Evolutionary conservation across 208 protist species (phyloP), one percentile per base, ranked within the genome.

Genomic region (Crithidia mellificae): DNA sequence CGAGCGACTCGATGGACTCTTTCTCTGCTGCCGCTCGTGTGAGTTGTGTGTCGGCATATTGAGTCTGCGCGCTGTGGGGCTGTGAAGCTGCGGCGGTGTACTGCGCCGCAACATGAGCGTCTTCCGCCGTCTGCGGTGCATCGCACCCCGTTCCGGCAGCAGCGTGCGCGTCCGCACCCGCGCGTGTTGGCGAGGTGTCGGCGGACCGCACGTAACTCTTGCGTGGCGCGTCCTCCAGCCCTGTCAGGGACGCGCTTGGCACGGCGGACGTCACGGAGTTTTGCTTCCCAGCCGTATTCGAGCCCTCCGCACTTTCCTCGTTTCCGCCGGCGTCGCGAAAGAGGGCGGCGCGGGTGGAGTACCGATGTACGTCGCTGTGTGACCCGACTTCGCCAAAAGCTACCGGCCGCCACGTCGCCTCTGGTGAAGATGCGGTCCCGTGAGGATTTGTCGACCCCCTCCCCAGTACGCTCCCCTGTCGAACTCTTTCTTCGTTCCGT

Each of bases 141-240:
- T 38, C 34, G 7, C 34, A 38, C 34, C 7, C 34, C 11, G 34
- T 11, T 12, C 34, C 11, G 7, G 11, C 34, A 11, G 7, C 34
- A 11, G 7, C 34, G 34, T 11, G n/a, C n/a, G n/a, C n/a, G n/a
- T n/a, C 27, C 27, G 19, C 41, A 43, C 30, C 25, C 19, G 29
- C 38, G 6, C 20, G 46, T 24, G 53, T 58, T 14, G 74, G 55
- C 7, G 46, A 68, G 27, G n/a, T 27, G 19, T 30, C 53, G 38
- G 50, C 41, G 11, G 67, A 70, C 2, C 71, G 72, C 12, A 47
- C 47, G 63, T 84, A 84, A 51, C 72, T 80, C 70, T 82, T 85
- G 19, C 80, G 76, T 43, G 80, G 80, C 7, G 80, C 80, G 34
- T 70, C 65, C 53, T 75, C 72, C 27, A 85, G 62, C 6, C 66